Percentiles rank a stretch among this genome's conserved stretches.
phyloP scores from a whole-genome alignment of 140 eudicot species.

The Erigeron philadelphicus region DNA sequence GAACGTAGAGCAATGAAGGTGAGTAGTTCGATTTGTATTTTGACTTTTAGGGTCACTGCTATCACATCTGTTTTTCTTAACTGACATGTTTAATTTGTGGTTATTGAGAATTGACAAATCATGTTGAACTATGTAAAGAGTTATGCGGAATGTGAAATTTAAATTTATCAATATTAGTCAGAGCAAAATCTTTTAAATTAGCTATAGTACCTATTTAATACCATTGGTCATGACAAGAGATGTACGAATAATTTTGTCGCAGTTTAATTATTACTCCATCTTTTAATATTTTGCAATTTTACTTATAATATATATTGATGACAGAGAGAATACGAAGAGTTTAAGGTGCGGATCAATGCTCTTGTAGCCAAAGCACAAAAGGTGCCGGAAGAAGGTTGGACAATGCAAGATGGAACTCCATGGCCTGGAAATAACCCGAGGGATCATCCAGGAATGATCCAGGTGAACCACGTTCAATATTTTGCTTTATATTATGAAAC shows the following conservation, averaged over 20 bases:
- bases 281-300: neutral
- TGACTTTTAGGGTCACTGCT: neutral
- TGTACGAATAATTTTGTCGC: neutral
- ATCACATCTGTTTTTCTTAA: neutral
- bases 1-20: slow-evolving; percentile 99
- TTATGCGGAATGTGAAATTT: neutral
- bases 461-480: slow-evolving; percentile 33
- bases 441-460: slow-evolving; percentile 90
- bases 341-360: slow-evolving; percentile 57
- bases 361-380: slow-evolving; percentile 73
- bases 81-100: neutral
- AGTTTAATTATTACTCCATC: too few relatives aligned
- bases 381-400: slow-evolving; percentile 89
- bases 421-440: slow-evolving; percentile 86
- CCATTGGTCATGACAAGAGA: neutral
- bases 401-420: slow-evolving; percentile 83
- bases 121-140: neutral
- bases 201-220: neutral
- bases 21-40: neutral
- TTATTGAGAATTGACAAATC: neutral
- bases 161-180: neutral
- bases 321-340: slow-evolving; percentile 71
- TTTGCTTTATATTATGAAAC: neutral
- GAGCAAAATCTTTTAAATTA: neutral
- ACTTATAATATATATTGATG: slow-evolving; percentile 16